Base-by-base conservation (phyloP, 768 basidiomycete species). In the Omphalotus guepiniiformis region DNA sequence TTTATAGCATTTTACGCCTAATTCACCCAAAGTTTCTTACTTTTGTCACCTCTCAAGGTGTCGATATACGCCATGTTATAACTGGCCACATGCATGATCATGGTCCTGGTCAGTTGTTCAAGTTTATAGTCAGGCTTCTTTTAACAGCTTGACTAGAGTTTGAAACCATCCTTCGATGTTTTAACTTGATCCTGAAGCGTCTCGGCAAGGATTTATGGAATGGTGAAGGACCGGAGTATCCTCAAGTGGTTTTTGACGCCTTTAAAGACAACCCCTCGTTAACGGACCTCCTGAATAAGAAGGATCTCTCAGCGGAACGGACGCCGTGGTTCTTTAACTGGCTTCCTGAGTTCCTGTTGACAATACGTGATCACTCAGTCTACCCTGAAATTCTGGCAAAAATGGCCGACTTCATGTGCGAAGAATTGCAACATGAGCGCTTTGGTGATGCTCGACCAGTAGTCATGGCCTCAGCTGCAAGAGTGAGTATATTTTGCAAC, bases 361-460 rank as follows among this genome's bases (percentile, higher is more conserved):
- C 82, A n/a, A 58, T 85, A 39, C 70, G 71, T 54, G 63, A 73
- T 15, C 66, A 68, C 32, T 56, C 67, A 22, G 64, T 69, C 23
- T 85, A 77, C 61, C 70, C 68, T n/a, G 82, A 85, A 43, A 72
- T 86, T n/a, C 67, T 94, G 26, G 84, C 85, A 6, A 84, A 80
- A 60, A 73, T 86, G 29, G 67, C 81, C 12, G 80, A 82, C 52
- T 85, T 89, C 51, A 72, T 93, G 42, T 87, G 84, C 61, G 88
- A 88, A 58, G 83, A 89, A 53, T 64, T 88, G 16, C 92, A 93
- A 58, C 88, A 92, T 53, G 79, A 83, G 48, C 76, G 87, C 3
- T 86, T 88, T 58, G 63, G 70, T 40, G 67, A 71, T 21, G 66
- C 78, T 18, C 76, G 85, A 13, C 81, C 88, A 1, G 64, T 67